Conservation (phyloP, 2,329 filamentous ascomycete genomes). For the Fusarium siculi region DNA sequence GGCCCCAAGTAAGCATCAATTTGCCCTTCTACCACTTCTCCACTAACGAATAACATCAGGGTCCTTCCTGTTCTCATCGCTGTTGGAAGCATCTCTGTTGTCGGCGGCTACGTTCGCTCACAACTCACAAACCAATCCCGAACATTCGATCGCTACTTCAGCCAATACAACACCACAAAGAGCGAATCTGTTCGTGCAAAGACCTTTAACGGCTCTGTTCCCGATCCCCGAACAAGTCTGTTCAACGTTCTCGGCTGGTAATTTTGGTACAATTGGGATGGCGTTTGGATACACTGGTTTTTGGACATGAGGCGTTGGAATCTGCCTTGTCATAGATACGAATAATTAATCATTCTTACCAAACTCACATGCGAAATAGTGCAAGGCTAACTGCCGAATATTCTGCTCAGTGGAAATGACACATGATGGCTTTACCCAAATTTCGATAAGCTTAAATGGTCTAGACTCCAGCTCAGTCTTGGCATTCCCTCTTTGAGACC, state of each 20-base stretch:
- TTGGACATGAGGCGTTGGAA: constrained; percentile 11
- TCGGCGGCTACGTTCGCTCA: constrained; percentile 29
- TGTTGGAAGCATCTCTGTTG: constrained; percentile 36
- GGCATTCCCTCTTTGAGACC: constrained; percentile 7
- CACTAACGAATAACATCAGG: constrained; percentile 5
- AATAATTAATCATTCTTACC: constrained; percentile 3
- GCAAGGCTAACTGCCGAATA: background rate
- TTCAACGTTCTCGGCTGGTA: constrained; percentile 43
- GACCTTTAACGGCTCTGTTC: constrained; percentile 36
- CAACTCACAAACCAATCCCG: constrained; percentile 36
- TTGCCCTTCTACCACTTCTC: background rate
- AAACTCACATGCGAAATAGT: background rate
- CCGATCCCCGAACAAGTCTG: constrained; percentile 40
- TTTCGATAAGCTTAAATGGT: constrained; percentile 30
- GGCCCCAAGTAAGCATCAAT: constrained; percentile 31
- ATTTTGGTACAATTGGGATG: background rate
- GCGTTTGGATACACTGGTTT: constrained; percentile 8
- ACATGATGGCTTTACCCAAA: background rate
- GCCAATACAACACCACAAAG: constrained; percentile 38
- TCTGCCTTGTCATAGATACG: constrained; percentile 7
- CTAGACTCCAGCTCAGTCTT: constrained; percentile 26
- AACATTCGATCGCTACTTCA: constrained; percentile 41
- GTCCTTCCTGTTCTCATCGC: constrained; percentile 37
- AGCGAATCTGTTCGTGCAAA: constrained; percentile 37
- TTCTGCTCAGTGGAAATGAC: constrained; percentile 7